Percentiles rank a stretch among this genome's conserved stretches.
phyloP scores from a whole-genome alignment of 805 yeast genomes.

The Candida ficus region DNA sequence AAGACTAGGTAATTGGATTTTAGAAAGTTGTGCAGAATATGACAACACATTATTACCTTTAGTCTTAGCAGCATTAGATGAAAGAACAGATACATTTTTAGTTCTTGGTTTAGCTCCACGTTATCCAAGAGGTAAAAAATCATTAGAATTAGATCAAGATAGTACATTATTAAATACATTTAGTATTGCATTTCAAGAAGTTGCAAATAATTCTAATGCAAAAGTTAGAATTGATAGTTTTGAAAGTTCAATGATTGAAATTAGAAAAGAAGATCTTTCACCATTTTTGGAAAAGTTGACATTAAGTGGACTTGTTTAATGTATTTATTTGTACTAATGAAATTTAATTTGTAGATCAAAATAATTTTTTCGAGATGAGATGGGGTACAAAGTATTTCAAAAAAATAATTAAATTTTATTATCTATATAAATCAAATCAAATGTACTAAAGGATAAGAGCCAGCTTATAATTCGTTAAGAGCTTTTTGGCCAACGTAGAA shows the following conservation, averaged over 20 bases:
- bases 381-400: too few relatives aligned
- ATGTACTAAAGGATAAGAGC: too few relatives aligned
- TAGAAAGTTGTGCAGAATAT: constrained; percentile 86
- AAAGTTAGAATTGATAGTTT: constrained; percentile 89
- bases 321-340: too few relatives aligned
- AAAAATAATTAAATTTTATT: too few relatives aligned
- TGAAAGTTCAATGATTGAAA: constrained; percentile 90
- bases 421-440: too few relatives aligned
- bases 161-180: constrained; percentile 68
- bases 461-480: constrained; percentile 12
- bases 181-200: constrained; percentile 86
- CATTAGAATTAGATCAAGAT: constrained; percentile 27
- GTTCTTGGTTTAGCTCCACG: constrained; percentile 89
- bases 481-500: constrained; percentile 24
- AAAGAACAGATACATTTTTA: constrained; percentile 66
- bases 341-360: too few relatives aligned
- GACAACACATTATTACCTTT: constrained; percentile 62
- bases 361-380: too few relatives aligned
- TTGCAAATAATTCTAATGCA: constrained; percentile 80
- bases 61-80: constrained; percentile 80
- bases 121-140: constrained; percentile 47
- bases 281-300: constrained; percentile 85
- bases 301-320: constrained; percentile 58
- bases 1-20: constrained; percentile 84
- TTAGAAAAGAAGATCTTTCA: constrained; percentile 78